These are phyloP conservation scores for Scheffersomyces quercinus DNA, from an alignment of 1,139 yeast species.

Conservation along the genomic window DNA sequence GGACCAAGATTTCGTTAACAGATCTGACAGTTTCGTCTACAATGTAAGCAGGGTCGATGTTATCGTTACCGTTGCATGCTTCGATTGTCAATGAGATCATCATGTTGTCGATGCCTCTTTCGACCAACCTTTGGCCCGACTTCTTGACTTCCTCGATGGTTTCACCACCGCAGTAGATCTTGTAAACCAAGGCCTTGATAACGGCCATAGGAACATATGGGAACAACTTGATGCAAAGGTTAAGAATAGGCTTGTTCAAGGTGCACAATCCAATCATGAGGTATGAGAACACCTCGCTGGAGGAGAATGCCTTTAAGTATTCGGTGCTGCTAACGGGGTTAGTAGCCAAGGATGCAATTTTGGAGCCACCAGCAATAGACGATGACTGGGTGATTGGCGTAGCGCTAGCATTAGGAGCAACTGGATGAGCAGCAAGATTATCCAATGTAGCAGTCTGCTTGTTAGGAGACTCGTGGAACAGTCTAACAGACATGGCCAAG, in stretches of 20 bases:
- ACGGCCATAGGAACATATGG: slow-evolving; percentile 74
- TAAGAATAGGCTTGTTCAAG: slow-evolving; percentile 58
- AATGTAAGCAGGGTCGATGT: slow-evolving; percentile 63
- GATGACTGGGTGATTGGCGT: neutral
- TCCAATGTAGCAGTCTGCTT: slow-evolving; percentile 16
- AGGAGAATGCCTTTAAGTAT: slow-evolving; percentile 35
- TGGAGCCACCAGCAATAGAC: neutral
- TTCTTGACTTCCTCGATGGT: slow-evolving; percentile 63
- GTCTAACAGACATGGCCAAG: slow-evolving; percentile 2
- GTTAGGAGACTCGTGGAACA: slow-evolving; percentile 21
- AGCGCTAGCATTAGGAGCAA: neutral
- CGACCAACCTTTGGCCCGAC: slow-evolving; percentile 66
- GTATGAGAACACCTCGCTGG: slow-evolving; percentile 55
- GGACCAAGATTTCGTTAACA: slow-evolving; percentile 67
- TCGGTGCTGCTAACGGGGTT: slow-evolving; percentile 13
- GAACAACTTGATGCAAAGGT: slow-evolving; percentile 63
- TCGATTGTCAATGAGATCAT: slow-evolving; percentile 93
- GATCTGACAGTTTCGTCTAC: slow-evolving; percentile 69
- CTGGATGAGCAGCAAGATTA: slow-evolving; percentile 3
- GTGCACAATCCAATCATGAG: slow-evolving; percentile 71
- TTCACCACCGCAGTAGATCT: slow-evolving; percentile 91
- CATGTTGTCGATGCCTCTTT: slow-evolving; percentile 86
- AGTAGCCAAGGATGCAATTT: neutral
- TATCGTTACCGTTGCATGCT: slow-evolving; percentile 76
- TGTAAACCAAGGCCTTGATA: slow-evolving; percentile 73